phyloP scores from a whole-genome alignment of 2,329 filamentous ascomycete species.

The Neofusicoccum umdonicola region DNA sequence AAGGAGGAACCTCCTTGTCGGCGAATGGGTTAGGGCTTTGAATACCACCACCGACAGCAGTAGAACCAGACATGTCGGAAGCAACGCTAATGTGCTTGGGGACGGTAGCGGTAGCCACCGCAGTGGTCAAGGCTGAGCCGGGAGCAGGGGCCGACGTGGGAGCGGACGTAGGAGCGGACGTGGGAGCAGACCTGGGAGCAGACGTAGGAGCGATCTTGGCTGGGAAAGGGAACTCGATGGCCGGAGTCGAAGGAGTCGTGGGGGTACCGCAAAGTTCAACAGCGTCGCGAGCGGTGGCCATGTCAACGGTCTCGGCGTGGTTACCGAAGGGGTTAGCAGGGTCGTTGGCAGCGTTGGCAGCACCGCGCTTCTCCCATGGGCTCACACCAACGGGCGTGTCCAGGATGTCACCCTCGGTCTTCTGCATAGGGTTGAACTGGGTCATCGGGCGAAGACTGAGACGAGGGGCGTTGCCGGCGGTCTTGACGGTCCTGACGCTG shows the following conservation, averaged over 20 bases:
- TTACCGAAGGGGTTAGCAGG: constrained; percentile 37
- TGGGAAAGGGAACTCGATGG: constrained; percentile 2
- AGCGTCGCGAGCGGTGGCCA: constrained; percentile 21
- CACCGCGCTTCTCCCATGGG: constrained; percentile 41
- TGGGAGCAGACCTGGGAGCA: not conserved
- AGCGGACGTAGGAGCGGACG: constrained; percentile 3
- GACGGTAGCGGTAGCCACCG: not conserved
- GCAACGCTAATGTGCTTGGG: not conserved
- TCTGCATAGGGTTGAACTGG: constrained; percentile 55
- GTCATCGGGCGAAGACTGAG: constrained; percentile 82
- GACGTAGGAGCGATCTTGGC: constrained; percentile 4
- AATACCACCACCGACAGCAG: constrained; percentile 11
- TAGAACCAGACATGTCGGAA: constrained; percentile 26
- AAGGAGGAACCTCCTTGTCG: constrained; percentile 30
- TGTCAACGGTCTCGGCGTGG: constrained; percentile 35
- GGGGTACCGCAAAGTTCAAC: constrained; percentile 11
- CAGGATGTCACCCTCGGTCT: not conserved
- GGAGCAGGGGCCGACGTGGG: not conserved
- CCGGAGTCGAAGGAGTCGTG: constrained; percentile 5
- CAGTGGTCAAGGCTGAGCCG: not conserved
- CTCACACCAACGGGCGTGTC: constrained; percentile 22
- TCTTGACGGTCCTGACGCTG: constrained; percentile 44
- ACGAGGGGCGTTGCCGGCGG: constrained; percentile 64
- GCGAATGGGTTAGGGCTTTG: not conserved
- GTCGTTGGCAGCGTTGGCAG: constrained; percentile 29